Evolutionary conservation across 1,284 basidiomycete species (phyloP).

Genomic region (Vanrija sp.): DNA sequence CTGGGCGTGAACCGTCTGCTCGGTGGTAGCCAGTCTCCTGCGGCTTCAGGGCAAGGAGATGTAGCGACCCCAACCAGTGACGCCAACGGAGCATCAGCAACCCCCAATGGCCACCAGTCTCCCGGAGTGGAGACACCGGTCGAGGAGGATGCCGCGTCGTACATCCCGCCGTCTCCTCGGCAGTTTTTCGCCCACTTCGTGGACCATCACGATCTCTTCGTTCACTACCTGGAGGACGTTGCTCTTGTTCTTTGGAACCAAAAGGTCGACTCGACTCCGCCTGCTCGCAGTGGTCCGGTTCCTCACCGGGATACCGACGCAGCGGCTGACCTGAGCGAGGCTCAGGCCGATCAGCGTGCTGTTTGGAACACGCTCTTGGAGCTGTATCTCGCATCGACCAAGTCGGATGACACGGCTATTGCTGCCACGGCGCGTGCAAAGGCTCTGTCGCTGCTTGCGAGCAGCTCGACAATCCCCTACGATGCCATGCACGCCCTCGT

Average conservation of each 20-base stretch:
- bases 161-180: slow-evolving; percentile 70
- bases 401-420: slow-evolving; percentile 31
- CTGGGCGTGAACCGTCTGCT: slow-evolving; percentile 63
- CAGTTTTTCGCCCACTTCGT: slow-evolving; percentile 93
- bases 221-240: slow-evolving; percentile 84
- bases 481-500: slow-evolving; percentile 89
- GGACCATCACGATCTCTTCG: slow-evolving; percentile 77
- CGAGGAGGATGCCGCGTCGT: slow-evolving; percentile 23
- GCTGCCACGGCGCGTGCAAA: slow-evolving; percentile 50
- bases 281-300: background rate
- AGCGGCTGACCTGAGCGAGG: slow-evolving; percentile 55
- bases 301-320: slow-evolving; percentile 13
- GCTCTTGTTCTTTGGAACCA: slow-evolving; percentile 78
- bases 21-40: slow-evolving; percentile 15
- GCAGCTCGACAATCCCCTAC: slow-evolving; percentile 62
- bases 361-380: slow-evolving; percentile 97
- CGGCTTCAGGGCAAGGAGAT: slow-evolving; percentile 31
- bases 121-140: slow-evolving; percentile 4
- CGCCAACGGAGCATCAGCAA: background rate
- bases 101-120: background rate
- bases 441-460: slow-evolving; percentile 65
- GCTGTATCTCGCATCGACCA: slow-evolving; percentile 70
- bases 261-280: slow-evolving; percentile 53
- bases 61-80: background rate
- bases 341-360: slow-evolving; percentile 67